A percentile compares a stretch with the other conserved stretches of the same genome.
Conservation (phyloP, 495 filamentous ascomycete genomes). For the Aspergillus indologenus region DNA sequence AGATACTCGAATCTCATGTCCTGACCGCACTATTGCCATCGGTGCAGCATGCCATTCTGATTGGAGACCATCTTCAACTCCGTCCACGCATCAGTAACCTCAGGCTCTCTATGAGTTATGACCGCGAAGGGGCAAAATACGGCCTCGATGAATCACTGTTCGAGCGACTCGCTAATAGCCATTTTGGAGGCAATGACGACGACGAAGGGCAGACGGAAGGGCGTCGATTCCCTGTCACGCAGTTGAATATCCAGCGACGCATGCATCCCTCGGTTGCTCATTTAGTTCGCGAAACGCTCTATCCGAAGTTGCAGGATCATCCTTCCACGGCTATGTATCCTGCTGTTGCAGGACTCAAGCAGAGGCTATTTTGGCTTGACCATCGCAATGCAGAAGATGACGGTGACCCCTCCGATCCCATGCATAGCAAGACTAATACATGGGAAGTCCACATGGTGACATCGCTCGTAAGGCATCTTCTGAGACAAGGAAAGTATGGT, state of each 20-base stretch:
- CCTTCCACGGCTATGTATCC: slow-evolving; percentile 47
- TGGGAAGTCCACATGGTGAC: slow-evolving; percentile 64
- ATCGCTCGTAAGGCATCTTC: slow-evolving; percentile 61
- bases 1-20: slow-evolving; percentile 7
- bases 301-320: slow-evolving; percentile 60
- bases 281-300: slow-evolving; percentile 55
- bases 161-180: slow-evolving; percentile 1
- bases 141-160: slow-evolving; percentile 9
- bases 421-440: slow-evolving; percentile 59
- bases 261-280: slow-evolving; percentile 70
- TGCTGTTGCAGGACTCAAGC: slow-evolving; percentile 58
- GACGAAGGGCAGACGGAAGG: slow-evolving; percentile 47
- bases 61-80: slow-evolving; percentile 8
- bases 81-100: not conserved
- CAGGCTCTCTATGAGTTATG: not conserved
- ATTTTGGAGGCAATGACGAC: not conserved
- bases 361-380: slow-evolving; percentile 69
- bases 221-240: slow-evolving; percentile 52
- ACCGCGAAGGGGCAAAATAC: not conserved
- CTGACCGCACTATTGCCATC: slow-evolving; percentile 4
- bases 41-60: slow-evolving; percentile 6
- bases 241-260: slow-evolving; percentile 60
- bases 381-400: slow-evolving; percentile 56
- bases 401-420: slow-evolving; percentile 19
- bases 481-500: slow-evolving; percentile 59